Conservation (phyloP, 306 rosid species). For the Casuarina glauca region DNA sequence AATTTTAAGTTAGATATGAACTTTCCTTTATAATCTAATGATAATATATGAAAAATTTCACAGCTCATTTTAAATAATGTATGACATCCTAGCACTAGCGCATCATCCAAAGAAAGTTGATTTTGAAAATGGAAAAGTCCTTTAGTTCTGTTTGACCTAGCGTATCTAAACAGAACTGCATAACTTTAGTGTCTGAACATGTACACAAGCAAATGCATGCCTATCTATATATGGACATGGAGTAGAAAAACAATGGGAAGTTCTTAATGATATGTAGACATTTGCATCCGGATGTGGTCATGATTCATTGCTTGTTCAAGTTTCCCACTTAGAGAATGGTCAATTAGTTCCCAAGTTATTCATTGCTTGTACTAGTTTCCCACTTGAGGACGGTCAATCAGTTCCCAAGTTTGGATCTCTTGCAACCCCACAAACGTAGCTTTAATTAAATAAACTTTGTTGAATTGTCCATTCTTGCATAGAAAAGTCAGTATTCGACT, state of each 20-base stretch:
- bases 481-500: slow-evolving; percentile 8
- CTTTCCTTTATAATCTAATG: too few species aligned
- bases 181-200: too few species aligned
- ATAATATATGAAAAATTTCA: too few species aligned
- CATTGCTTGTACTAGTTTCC: slow-evolving; percentile 7
- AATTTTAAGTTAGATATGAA: too few species aligned
- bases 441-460: not conserved
- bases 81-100: not conserved
- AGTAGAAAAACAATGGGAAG: not conserved
- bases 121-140: not conserved
- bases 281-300: not conserved
- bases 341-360: slow-evolving; percentile 13
- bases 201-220: not conserved
- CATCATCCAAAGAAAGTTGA: not conserved
- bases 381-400: slow-evolving; percentile 22
- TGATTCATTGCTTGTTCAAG: slow-evolving; percentile 4
- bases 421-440: not conserved
- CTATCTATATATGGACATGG: not conserved
- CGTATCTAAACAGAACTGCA: not conserved
- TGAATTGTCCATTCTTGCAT: not conserved
- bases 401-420: slow-evolving; percentile 1
- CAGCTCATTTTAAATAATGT: too few species aligned
- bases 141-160: not conserved
- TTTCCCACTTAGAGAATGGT: slow-evolving; percentile 10
- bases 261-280: not conserved